Conservation (phyloP, 192 early-diverging fungal species). For the Kappamyces sp. region DNA sequence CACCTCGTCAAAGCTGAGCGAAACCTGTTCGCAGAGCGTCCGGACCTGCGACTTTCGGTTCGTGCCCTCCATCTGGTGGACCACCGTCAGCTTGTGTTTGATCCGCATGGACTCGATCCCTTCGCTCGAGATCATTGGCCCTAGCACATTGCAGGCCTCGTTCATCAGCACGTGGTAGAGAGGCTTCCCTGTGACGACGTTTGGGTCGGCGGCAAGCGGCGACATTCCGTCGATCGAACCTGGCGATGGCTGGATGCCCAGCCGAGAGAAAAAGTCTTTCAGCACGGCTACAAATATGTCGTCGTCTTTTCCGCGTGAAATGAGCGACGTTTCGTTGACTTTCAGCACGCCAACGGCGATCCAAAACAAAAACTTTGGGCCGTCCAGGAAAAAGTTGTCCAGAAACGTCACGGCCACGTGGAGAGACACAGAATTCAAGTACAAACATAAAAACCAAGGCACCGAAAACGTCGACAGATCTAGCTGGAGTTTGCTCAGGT, state of each 20-base stretch:
- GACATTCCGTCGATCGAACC: constrained; percentile 1
- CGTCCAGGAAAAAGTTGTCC: constrained; percentile 58
- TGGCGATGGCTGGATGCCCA: constrained; percentile 22
- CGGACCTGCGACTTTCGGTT: constrained; percentile 47
- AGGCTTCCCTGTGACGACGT: constrained; percentile 30
- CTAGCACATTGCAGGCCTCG: constrained; percentile 37
- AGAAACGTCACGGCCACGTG: constrained; percentile 44
- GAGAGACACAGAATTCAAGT: constrained; percentile 48
- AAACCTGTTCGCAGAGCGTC: constrained; percentile 49
- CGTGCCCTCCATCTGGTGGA: constrained; percentile 54
- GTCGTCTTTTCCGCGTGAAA: constrained; percentile 42
- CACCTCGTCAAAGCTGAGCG: constrained; percentile 47
- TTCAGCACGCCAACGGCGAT: constrained; percentile 48
- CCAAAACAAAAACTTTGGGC: constrained; percentile 61
- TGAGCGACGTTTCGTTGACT: constrained; percentile 45
- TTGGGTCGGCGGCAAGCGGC: constrained; percentile 4
- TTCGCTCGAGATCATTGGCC: constrained; percentile 35
- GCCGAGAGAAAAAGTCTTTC: constrained; percentile 47
- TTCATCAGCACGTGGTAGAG: constrained; percentile 37
- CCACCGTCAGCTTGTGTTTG: constrained; percentile 43
- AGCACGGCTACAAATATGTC: constrained; percentile 48
- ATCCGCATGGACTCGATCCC: constrained; percentile 43
- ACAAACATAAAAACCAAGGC: constrained; percentile 59
- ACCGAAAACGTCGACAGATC: constrained; percentile 54
- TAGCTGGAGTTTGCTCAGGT: constrained; percentile 49